Evolutionary conservation across 768 basidiomycete species (phyloP).

Genomic region (Aureoboletus auriporus): DNA sequence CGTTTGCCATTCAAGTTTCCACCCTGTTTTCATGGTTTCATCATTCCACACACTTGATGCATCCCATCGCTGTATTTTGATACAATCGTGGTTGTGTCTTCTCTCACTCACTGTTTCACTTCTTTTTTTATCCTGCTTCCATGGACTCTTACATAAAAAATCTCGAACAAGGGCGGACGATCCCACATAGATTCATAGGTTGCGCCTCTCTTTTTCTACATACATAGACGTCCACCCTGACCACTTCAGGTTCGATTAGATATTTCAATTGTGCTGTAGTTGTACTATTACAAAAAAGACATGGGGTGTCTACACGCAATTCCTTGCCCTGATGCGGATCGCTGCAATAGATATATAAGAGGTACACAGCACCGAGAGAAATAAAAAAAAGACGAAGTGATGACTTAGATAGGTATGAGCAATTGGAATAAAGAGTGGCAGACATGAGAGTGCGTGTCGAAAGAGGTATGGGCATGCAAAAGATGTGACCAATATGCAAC

Average conservation of each 20-base stretch:
- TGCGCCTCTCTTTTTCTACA: not conserved
- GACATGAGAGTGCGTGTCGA: slow-evolving; percentile 1
- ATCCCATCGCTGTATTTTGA: slow-evolving; percentile 17
- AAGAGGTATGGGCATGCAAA: slow-evolving; percentile 3
- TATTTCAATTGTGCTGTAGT: slow-evolving; percentile 10
- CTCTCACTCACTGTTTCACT: slow-evolving; percentile 1
- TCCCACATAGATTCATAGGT: slow-evolving; percentile 16
- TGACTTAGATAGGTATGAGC: not conserved
- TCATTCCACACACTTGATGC: slow-evolving; percentile 6
- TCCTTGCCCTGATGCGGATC: not conserved
- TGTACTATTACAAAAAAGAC: slow-evolving; percentile 18
- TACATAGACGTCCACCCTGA: slow-evolving; percentile 7
- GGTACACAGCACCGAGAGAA: slow-evolving; percentile 6
- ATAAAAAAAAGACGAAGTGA: not conserved
- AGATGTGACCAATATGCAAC: slow-evolving; percentile 10
- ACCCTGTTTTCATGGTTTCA: slow-evolving; percentile 1
- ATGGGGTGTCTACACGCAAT: not conserved
- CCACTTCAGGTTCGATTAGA: slow-evolving; percentile 4
- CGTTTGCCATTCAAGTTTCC: not conserved
- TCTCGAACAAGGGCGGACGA: slow-evolving; percentile 10
- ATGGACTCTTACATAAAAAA: not conserved
- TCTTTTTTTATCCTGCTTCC: not conserved
- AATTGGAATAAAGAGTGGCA: slow-evolving; percentile 10
- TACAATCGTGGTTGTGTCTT: slow-evolving; percentile 10
- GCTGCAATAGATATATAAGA: not conserved